A percentile compares a stretch with the other conserved stretches of the same genome.
Evolutionary conservation across 1,284 basidiomycete genomes (phyloP).

Genomic region (Malassezia pachydermatis): DNA sequence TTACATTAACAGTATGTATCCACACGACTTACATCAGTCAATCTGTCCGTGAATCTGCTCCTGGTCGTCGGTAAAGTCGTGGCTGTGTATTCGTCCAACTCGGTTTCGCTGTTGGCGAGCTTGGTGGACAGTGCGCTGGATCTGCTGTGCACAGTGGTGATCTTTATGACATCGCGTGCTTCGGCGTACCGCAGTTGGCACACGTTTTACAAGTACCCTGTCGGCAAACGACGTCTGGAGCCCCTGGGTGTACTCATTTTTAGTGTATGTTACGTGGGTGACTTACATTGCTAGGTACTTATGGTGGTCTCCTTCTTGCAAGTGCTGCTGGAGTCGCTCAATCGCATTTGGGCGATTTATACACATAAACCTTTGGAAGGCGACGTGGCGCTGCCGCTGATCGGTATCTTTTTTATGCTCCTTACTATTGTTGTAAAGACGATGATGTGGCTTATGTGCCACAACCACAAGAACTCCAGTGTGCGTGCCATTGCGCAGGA

Average conservation of each 20-base stretch:
- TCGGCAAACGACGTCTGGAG: slow-evolving; percentile 53
- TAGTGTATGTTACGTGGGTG: slow-evolving; percentile 43
- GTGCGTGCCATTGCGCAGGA: slow-evolving; percentile 50
- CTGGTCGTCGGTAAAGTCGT: slow-evolving; percentile 53
- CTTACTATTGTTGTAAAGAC: slow-evolving; percentile 54
- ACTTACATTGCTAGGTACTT: slow-evolving; percentile 39
- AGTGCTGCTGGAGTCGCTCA: slow-evolving; percentile 40
- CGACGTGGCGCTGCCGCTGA: slow-evolving; percentile 27
- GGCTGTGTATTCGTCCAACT: slow-evolving; percentile 53
- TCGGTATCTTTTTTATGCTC: slow-evolving; percentile 51
- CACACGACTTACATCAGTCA: slow-evolving; percentile 18
- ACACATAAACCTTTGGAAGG: slow-evolving; percentile 26
- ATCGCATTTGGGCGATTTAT: slow-evolving; percentile 37
- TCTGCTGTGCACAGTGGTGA: slow-evolving; percentile 52
- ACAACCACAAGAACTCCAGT: slow-evolving; percentile 46
- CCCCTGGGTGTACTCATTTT: slow-evolving; percentile 52
- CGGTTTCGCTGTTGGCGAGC: slow-evolving; percentile 55
- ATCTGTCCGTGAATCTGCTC: slow-evolving; percentile 50
- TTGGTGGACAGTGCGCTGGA: slow-evolving; percentile 55
- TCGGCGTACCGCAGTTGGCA: slow-evolving; percentile 36
- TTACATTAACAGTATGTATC: slow-evolving; percentile 33
- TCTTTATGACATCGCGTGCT: slow-evolving; percentile 39
- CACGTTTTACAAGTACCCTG: slow-evolving; percentile 50
- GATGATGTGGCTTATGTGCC: slow-evolving; percentile 51
- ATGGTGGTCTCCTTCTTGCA: slow-evolving; percentile 52